Evolutionary conservation across 2,329 filamentous ascomycete species (phyloP).

Genomic region (Aspergillus caelatus): DNA sequence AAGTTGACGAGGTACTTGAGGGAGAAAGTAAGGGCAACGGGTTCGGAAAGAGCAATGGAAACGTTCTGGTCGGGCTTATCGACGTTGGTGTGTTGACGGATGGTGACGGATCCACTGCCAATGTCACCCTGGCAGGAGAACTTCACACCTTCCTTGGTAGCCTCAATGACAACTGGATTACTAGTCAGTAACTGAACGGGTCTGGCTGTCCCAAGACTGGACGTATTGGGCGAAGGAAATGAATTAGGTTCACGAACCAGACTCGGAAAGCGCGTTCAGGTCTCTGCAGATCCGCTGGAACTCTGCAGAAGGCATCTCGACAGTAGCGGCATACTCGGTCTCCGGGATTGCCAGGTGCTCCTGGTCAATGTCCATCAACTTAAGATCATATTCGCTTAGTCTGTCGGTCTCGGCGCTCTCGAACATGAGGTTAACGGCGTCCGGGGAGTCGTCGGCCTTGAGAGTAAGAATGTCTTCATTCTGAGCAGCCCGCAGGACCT

Average conservation of each 20-base stretch:
- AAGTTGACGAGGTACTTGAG: conserved; percentile 99
- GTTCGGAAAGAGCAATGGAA: conserved; percentile 86
- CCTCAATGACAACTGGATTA: conserved; percentile 82
- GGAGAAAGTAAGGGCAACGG: conserved; percentile 93
- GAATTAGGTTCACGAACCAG: conserved; percentile 63
- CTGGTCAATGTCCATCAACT: conserved; percentile 99
- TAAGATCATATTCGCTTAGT: conserved; percentile 98
- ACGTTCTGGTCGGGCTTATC: conserved; percentile 87
- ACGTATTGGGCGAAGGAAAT: background rate
- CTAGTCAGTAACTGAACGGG: background rate
- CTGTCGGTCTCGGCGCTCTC: conserved; percentile 87
- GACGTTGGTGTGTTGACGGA: conserved; percentile 83
- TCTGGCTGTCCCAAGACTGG: background rate
- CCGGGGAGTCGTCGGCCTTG: conserved; percentile 95
- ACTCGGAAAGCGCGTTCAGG: conserved; percentile 89
- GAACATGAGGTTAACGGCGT: conserved; percentile 93
- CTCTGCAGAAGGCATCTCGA: conserved; percentile 83
- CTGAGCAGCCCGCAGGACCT: conserved; percentile 92
- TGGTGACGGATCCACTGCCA: conserved; percentile 88
- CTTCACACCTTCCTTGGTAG: conserved; percentile 95
- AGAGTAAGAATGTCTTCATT: conserved; percentile 93
- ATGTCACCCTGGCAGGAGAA: conserved; percentile 94
- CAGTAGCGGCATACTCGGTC: conserved; percentile 94
- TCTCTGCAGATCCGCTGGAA: conserved; percentile 96
- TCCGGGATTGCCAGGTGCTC: conserved; percentile 98